Percentiles rank a stretch among this genome's conserved stretches.
phyloP scores from a whole-genome alignment of 345 rosid species.

The Hypericum androsaemum region DNA sequence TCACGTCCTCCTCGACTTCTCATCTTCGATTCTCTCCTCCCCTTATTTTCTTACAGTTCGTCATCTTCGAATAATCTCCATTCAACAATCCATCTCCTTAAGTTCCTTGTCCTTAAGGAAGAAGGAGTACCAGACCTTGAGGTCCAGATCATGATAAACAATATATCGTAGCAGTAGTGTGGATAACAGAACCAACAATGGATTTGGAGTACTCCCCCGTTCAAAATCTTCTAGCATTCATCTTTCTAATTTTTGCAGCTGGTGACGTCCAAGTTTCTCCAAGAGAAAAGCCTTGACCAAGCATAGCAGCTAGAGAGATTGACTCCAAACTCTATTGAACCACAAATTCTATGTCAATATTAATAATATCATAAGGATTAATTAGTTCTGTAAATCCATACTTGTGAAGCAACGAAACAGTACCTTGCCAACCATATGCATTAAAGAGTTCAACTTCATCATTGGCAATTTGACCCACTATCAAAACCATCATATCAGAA shows the following conservation, averaged over 20 bases:
- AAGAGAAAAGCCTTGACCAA: slow-evolving; percentile 56
- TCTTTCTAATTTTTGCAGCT: slow-evolving; percentile 54
- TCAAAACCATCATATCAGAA: slow-evolving; percentile 52
- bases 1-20: no score
- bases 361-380: slow-evolving; percentile 65
- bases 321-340: slow-evolving; percentile 49
- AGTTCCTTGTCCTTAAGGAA: no score
- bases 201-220: slow-evolving; percentile 58
- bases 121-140: no score
- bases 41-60: no score
- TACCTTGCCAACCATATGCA: slow-evolving; percentile 69
- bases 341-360: slow-evolving; percentile 75
- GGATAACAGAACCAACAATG: slow-evolving; percentile 53
- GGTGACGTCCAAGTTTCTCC: slow-evolving; percentile 52
- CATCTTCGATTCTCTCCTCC: no score
- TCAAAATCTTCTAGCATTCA: slow-evolving; percentile 71
- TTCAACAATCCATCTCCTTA: no score
- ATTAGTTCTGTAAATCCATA: slow-evolving; percentile 77
- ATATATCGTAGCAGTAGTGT: slow-evolving; percentile 49
- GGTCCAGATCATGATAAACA: slow-evolving; percentile 36
- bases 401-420: slow-evolving; percentile 84
- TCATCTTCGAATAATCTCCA: no score
- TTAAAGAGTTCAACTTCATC: slow-evolving; percentile 76
- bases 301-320: slow-evolving; percentile 48
- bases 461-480: slow-evolving; percentile 67